Conservation (phyloP, 139 green algal species). For the Chlamydomonas eustigma region DNA sequence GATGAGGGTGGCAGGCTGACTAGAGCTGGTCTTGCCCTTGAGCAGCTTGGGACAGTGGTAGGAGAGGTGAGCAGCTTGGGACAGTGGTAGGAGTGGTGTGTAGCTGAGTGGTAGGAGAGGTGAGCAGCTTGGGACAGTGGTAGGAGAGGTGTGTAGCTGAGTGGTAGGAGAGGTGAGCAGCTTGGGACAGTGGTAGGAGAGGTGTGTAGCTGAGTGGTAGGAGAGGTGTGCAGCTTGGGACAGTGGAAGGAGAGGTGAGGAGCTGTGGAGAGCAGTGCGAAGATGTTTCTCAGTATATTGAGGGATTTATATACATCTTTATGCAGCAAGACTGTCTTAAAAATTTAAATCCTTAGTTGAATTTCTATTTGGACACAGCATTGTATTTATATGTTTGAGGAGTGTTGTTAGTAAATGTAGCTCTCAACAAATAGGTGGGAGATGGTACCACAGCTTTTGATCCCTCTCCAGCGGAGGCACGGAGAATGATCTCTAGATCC, state of each 20-base stretch:
- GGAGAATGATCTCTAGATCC: conserved; percentile 24
- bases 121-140: conserved; percentile 43
- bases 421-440: conserved; percentile 34
- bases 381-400: no score
- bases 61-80: conserved; percentile 37
- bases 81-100: no score
- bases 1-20: conserved; percentile 26
- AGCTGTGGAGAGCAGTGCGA: background rate
- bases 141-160: conserved; percentile 39
- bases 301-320: no score
- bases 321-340: no score
- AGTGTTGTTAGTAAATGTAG: background rate
- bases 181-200: no score
- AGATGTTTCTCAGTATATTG: no score
- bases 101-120: no score
- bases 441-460: conserved; percentile 47
- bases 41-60: conserved; percentile 46
- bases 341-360: no score
- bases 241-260: no score
- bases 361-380: no score
- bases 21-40: conserved; percentile 30
- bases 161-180: no score
- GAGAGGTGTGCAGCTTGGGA: conserved; percentile 32
- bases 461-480: conserved; percentile 43
- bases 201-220: conserved; percentile 45